Conservation (phyloP, 1,284 basidiomycete genomes). For the Jaminaea rosea region DNA sequence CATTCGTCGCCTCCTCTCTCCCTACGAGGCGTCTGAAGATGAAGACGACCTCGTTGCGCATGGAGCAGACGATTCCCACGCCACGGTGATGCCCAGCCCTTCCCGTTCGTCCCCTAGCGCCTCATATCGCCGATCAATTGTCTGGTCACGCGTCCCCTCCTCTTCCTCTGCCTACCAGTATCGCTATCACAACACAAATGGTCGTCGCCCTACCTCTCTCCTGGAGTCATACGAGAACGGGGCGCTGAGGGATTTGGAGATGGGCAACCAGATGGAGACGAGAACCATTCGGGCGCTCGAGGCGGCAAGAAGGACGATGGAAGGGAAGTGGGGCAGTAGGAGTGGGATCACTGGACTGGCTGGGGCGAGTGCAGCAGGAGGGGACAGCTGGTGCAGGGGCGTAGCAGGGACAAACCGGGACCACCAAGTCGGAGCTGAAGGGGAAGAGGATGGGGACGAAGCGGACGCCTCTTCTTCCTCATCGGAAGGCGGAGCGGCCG, state of each 20-base stretch:
- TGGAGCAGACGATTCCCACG: neutral
- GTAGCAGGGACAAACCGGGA: neutral
- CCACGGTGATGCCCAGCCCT: neutral
- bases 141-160: neutral
- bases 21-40: conserved; percentile 13
- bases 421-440: neutral
- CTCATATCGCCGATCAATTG: too few relatives aligned
- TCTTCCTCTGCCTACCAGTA: conserved; percentile 16
- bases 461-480: too few relatives aligned
- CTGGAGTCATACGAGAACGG: conserved; percentile 39
- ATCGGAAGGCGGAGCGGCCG: too few relatives aligned
- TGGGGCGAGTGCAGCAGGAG: neutral
- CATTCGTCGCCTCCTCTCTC: conserved; percentile 28
- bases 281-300: conserved; percentile 24
- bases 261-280: conserved; percentile 15
- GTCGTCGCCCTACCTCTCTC: conserved; percentile 19
- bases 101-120: neutral
- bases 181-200: conserved; percentile 15
- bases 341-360: neutral
- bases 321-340: conserved; percentile 25
- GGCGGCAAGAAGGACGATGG: conserved; percentile 35
- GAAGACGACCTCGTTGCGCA: conserved; percentile 7
- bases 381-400: neutral
- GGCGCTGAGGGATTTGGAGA: conserved; percentile 19
- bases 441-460: neutral